Evolutionary conservation across 2,329 filamentous ascomycete species (phyloP), one percentile per base, ranked within the genome.

Genomic region (Orbilia blumenaviensis): DNA sequence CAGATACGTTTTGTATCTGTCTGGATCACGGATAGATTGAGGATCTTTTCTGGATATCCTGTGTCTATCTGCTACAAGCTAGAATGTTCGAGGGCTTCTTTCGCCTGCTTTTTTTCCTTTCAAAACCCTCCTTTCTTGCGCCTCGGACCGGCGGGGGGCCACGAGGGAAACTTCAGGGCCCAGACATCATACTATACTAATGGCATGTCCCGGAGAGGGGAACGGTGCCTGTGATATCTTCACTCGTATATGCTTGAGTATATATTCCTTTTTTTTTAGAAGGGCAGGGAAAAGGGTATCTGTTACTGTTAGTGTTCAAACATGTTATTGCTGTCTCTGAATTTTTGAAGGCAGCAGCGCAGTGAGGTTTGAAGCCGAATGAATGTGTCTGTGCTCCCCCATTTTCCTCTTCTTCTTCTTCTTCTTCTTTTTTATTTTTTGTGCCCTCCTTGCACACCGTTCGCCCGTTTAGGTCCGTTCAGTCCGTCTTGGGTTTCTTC

Each of bases 131-230:
- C 46, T 60, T 63, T n/a, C n/a, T n/a, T 75, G 63, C 71, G 71
- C 71, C 71, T 75, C 71, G 63, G 71, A 67, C 71, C 71, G 71
- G 36, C 71, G 63, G 71, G 46, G 32, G 38, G 29, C 27, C 69
- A 74, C 62, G 62, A 67, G 62, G 62, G 27, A 18, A 21, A 9
- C n/a, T 41, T 16, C 36, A 41, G 14, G 8, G 9, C 16, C 16
- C 42, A 23, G n/a, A 23, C 18, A 34, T 34, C 6, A 16, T 58
- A 21, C 34, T 1, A 38, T n/a, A n/a, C 36, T 44, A 8, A 32
- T 48, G 60, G 41, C 16, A 48, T 36, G n/a, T 61, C 44, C 56
- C 41, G 41, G 36, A 44, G 6, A 21, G 2, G 14, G n/a, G n/a
- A n/a, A n/a, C n/a, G n/a, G n/a, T 54, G 29, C 48, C 18, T 29